Evolutionary conservation across 495 filamentous ascomycete genomes (phyloP).

Genomic region (Penicillium roqueforti): DNA sequence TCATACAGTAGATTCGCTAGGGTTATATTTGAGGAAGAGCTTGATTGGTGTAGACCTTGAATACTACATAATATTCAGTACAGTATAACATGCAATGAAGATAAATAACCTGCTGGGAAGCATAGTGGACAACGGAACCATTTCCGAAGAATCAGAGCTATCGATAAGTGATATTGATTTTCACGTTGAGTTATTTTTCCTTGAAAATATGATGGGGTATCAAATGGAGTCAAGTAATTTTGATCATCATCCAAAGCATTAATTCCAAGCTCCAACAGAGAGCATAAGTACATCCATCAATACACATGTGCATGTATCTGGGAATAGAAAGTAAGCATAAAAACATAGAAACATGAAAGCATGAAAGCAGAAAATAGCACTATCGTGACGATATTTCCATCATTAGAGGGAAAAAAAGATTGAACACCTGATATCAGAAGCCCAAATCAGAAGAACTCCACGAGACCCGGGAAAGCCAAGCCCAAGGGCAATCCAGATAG

Average conservation of each 20-base stretch:
- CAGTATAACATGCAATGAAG: neutral
- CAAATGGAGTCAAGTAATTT: neutral
- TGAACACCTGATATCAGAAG: conserved; percentile 6
- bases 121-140: neutral
- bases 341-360: too few relatives aligned
- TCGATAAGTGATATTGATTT: too few relatives aligned
- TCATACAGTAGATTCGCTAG: neutral
- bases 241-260: conserved; percentile 1
- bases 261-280: neutral
- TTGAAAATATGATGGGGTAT: neutral
- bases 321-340: neutral
- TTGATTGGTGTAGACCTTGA: neutral
- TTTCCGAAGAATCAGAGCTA: neutral
- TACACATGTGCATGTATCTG: neutral
- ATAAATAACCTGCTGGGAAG: neutral
- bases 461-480: neutral
- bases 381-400: conserved; percentile 10
- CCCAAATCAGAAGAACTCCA: conserved; percentile 3
- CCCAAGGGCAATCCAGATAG: neutral
- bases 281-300: conserved; percentile 6
- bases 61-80: neutral
- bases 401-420: conserved; percentile 6
- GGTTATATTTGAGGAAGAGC: neutral
- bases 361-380: neutral
- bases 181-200: too few relatives aligned